Base-by-base conservation (phyloP, 176 grass and related monocot species). In the Urochloa ruziziensis region DNA sequence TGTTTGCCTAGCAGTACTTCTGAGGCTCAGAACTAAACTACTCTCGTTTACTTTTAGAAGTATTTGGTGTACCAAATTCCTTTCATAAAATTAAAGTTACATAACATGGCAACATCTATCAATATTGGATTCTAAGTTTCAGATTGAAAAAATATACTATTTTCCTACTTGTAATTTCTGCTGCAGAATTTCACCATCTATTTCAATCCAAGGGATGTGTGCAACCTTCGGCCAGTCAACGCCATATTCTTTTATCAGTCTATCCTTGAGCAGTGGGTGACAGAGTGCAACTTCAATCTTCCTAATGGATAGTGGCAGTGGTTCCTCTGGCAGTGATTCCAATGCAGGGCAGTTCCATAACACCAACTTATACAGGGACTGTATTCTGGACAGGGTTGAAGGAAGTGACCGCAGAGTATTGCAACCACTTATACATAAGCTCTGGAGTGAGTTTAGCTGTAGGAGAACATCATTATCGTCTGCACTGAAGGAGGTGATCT, bases 371-470 rank as follows among this genome's bases (percentile, higher is more conserved):
- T 77, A 19, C 18, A 86, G 78, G 24, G 62, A 72, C 21, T 43
- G 34, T 6, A 90, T 17, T 17, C 62, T 40, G 6, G 66, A 48
- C 17, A 79, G 53, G 36, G 83, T 39, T 54, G 75, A 85, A 85
- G 83, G 88, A 35, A 90, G 71, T 34, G 75, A 86, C 64, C 1
- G 43, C 69, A 93, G 77, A 82, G 53, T 74, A 30, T 57, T 60
- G 79, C 76, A 93, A 32, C 76, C 63, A 77, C 76, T 85, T 58
- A 93, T 90, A 58, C 56, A 80, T 53, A 90, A 88, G 42, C 37
- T 88, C 49, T 88, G 44, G 17, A 90, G 75, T 66, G 81, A 83
- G 27, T 57, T 86, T 44, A 93, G 84, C 63, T 84, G 75, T 51
- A 3, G 42, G 54, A 86, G 56, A n/a, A 27, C 17, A 72, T 71